Evolutionary conservation across 257 asterid species (phyloP).

Genomic region (Fraxinus excelsior): DNA sequence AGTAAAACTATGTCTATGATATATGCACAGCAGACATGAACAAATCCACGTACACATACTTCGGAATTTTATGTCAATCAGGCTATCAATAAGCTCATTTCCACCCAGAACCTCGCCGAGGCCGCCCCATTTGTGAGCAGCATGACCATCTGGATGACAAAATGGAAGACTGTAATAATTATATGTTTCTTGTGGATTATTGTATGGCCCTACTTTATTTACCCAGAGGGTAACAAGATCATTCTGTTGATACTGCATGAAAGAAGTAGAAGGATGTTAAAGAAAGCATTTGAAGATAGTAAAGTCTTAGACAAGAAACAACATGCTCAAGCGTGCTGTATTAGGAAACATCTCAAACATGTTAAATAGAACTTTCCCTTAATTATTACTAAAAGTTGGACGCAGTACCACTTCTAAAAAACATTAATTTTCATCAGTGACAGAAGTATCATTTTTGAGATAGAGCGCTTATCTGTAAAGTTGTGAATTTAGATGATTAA

Average conservation of each 20-base stretch:
- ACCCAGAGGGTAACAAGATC: no score
- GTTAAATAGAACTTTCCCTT: not conserved
- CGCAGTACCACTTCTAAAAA: not conserved
- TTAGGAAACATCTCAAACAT: not conserved
- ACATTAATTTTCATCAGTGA: not conserved
- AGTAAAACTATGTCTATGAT: conserved; percentile 11
- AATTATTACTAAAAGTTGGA: not conserved
- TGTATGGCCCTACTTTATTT: no score
- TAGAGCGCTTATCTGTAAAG: not conserved
- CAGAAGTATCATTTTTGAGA: not conserved
- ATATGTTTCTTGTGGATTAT: no score
- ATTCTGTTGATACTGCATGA: no score
- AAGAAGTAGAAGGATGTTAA: no score
- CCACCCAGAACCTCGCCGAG: no score
- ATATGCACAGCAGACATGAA: not conserved
- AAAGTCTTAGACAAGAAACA: not conserved
- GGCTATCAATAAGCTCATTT: no score
- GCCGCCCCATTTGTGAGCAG: no score
- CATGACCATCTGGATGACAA: no score
- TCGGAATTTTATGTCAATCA: no score
- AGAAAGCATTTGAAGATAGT: not conserved
- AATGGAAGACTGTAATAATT: no score
- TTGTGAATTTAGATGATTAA: not conserved
- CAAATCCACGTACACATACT: no score
- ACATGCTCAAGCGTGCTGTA: not conserved